Conservation (phyloP, 2,329 filamentous ascomycete species). For the Erysiphe pulchra region DNA sequence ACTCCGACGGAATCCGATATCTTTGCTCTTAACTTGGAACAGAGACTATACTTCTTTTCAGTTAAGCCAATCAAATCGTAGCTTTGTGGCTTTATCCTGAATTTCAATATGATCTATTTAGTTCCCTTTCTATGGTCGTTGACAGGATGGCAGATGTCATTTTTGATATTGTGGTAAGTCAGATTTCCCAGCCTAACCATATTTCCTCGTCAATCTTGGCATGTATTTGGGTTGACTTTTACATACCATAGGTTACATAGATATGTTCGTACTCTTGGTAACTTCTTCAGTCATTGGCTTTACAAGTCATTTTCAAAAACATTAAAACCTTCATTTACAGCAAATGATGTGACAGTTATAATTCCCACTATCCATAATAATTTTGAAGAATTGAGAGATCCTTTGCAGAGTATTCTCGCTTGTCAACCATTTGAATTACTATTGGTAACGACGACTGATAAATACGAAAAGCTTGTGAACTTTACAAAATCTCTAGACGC, state of each 20-base stretch:
- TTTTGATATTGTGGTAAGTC: constrained; percentile 1
- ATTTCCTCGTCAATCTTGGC: background rate
- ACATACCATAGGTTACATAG: constrained; percentile 50
- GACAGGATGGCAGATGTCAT: background rate
- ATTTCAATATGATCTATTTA: background rate
- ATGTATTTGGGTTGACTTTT: background rate
- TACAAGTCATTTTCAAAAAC: constrained; percentile 71
- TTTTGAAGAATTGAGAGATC: constrained; percentile 60
- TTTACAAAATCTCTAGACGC: constrained; percentile 34
- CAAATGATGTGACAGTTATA: constrained; percentile 74
- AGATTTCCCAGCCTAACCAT: background rate
- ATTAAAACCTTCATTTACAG: constrained; percentile 39
- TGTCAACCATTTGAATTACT: constrained; percentile 49
- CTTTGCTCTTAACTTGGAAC: background rate
- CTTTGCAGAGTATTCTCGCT: constrained; percentile 50
- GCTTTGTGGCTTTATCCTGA: background rate
- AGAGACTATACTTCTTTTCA: background rate
- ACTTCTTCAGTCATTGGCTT: constrained; percentile 61
- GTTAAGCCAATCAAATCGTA: background rate
- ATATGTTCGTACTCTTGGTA: constrained; percentile 64
- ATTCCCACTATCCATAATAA: constrained; percentile 78
- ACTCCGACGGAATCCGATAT: background rate
- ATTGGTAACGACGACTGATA: constrained; percentile 66
- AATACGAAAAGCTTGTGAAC: constrained; percentile 38
- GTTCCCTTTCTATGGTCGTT: background rate